These are phyloP conservation scores for Fraxinus americana DNA, from an alignment of 257 asterid genomes.

Conservation along the genomic window DNA sequence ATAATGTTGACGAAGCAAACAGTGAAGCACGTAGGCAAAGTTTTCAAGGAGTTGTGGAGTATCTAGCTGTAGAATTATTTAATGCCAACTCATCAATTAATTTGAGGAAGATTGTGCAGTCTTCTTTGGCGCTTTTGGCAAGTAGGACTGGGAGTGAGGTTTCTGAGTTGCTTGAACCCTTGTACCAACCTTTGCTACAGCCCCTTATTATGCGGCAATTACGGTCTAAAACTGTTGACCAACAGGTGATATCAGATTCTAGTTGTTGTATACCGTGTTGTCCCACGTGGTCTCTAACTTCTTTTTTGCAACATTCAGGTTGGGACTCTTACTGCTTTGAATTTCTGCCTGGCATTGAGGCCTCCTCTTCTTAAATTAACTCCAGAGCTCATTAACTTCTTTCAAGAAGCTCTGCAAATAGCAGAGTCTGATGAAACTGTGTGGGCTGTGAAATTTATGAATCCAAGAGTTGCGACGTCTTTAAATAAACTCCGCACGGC, in stretches of 20 bases:
- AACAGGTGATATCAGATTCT: slow-evolving; percentile 66
- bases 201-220: slow-evolving; percentile 89
- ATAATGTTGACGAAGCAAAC: slow-evolving; percentile 94
- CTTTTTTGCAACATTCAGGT: slow-evolving; percentile 55
- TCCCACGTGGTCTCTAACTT: slow-evolving; percentile 26
- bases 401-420: slow-evolving; percentile 98
- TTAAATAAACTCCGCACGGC: slow-evolving; percentile 94
- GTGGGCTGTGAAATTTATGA: slow-evolving; percentile 91
- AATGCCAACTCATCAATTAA: slow-evolving; percentile 84
- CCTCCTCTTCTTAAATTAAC: slow-evolving; percentile 98
- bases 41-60: slow-evolving; percentile 94
- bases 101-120: slow-evolving; percentile 92
- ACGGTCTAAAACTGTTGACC: slow-evolving; percentile 95
- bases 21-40: slow-evolving; percentile 89
- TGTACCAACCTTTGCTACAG: slow-evolving; percentile 90
- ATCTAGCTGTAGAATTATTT: slow-evolving; percentile 85
- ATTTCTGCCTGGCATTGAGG: slow-evolving; percentile 96
- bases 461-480: slow-evolving; percentile 84
- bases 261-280: slow-evolving; percentile 19
- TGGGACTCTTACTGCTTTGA: slow-evolving; percentile 94
- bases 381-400: slow-evolving; percentile 80
- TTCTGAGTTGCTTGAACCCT: slow-evolving; percentile 94
- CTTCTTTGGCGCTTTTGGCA: slow-evolving; percentile 97
- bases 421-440: slow-evolving; percentile 94
- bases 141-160: slow-evolving; percentile 99